These are phyloP conservation scores for Aspergillus ruber DNA, from an alignment of 2,329 filamentous ascomycete species.

Conservation along the genomic window DNA sequence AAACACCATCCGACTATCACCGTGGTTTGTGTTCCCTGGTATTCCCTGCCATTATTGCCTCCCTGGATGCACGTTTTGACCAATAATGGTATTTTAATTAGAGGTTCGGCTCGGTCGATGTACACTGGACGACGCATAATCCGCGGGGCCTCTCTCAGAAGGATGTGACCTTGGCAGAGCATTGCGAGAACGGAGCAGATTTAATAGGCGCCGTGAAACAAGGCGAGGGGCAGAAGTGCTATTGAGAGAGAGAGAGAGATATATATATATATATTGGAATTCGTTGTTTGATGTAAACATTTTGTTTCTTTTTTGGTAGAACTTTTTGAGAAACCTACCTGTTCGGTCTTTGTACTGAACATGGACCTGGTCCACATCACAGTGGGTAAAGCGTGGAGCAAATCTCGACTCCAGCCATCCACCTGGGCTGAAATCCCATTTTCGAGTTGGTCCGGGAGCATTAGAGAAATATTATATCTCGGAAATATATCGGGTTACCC, in stretches of 20 bases:
- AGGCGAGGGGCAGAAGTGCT: slow-evolving; percentile 25
- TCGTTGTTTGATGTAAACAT: background rate
- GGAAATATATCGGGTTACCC: background rate
- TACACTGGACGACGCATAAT: slow-evolving; percentile 37
- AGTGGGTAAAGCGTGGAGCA: background rate
- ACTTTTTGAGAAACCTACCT: background rate
- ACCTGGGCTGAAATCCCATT: background rate
- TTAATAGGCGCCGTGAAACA: slow-evolving; percentile 28
- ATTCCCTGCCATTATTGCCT: background rate
- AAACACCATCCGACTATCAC: slow-evolving; percentile 37
- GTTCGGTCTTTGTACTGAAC: too few species aligned
- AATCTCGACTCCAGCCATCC: background rate
- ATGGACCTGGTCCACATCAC: background rate
- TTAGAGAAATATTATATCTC: background rate
- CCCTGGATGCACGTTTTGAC: background rate
- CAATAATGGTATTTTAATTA: slow-evolving; percentile 4
- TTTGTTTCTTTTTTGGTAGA: background rate
- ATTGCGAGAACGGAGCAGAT: slow-evolving; percentile 31
- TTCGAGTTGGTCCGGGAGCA: background rate
- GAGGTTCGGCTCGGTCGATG: slow-evolving; percentile 31
- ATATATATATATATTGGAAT: too few species aligned
- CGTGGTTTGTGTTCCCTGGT: slow-evolving; percentile 21
- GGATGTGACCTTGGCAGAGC: slow-evolving; percentile 30
- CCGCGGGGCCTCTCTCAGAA: slow-evolving; percentile 34
- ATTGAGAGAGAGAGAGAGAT: too few species aligned